These are phyloP conservation scores for Melaleuca alternifolia DNA, from an alignment of 345 rosid species.

Conservation along the genomic window DNA sequence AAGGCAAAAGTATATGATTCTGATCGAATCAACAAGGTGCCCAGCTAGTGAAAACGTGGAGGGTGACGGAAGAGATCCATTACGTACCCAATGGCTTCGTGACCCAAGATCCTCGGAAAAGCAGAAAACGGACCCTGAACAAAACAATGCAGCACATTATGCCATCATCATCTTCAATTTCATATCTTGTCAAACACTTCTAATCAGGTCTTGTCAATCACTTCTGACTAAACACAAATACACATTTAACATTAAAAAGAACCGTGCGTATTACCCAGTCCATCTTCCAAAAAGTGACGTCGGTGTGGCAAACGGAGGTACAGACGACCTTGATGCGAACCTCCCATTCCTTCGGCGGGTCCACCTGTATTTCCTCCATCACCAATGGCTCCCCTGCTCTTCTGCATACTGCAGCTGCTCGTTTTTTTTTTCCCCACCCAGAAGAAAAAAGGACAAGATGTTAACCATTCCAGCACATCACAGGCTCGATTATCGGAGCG, in stretches of 20 bases:
- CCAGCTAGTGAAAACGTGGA: neutral
- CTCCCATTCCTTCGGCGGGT: slow-evolving; percentile 60
- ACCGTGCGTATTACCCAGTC: slow-evolving; percentile 14
- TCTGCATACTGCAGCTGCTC: slow-evolving; percentile 54
- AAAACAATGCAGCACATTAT: neutral
- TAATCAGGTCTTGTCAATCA: neutral
- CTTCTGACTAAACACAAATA: neutral
- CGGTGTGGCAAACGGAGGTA: slow-evolving; percentile 63
- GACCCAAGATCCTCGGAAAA: slow-evolving; percentile 63
- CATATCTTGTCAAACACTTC: too few species aligned
- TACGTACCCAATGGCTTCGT: slow-evolving; percentile 65
- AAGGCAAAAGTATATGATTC: neutral
- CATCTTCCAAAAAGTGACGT: slow-evolving; percentile 38
- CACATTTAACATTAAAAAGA: neutral
- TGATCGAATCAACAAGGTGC: neutral
- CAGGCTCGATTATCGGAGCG: neutral
- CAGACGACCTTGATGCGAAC: slow-evolving; percentile 63
- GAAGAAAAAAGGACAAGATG: neutral
- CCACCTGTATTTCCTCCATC: slow-evolving; percentile 61
- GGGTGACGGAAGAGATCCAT: neutral
- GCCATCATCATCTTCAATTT: neutral
- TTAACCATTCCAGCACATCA: neutral
- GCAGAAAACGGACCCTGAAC: slow-evolving; percentile 29
- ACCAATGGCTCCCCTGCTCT: slow-evolving; percentile 33
- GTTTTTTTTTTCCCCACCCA: neutral